These are phyloP conservation scores for Abrus precatorius DNA, from an alignment of 306 rosid genomes.

Conservation along the genomic window DNA sequence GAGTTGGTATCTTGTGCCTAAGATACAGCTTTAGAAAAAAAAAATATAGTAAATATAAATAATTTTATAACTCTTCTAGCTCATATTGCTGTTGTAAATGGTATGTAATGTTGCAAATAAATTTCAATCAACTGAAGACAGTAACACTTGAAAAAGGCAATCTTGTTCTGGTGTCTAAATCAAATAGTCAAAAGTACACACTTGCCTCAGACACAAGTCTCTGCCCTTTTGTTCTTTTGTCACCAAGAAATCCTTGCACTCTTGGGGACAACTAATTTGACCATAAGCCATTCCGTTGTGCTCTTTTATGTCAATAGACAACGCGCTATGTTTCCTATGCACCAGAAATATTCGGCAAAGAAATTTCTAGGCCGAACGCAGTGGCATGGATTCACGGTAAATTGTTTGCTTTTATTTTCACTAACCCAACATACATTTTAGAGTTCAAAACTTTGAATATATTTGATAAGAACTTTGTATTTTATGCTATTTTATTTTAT, in stretches of 20 bases:
- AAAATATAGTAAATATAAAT: neutral
- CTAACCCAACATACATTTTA: neutral
- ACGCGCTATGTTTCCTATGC: slow-evolving; percentile 1
- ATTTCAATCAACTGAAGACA: neutral
- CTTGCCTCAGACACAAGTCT: neutral
- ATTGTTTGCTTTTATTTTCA: neutral
- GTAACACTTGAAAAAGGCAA: neutral
- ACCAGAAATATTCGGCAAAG: neutral
- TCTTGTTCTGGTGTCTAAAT: too few relatives aligned
- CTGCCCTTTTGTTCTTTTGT: neutral
- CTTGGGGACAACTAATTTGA: neutral
- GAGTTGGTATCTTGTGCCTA: neutral
- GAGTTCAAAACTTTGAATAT: neutral
- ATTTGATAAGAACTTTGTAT: too few relatives aligned
- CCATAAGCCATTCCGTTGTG: neutral
- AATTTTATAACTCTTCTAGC: neutral
- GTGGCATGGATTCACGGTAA: neutral
- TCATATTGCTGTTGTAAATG: neutral
- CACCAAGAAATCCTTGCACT: neutral
- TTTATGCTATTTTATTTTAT: too few relatives aligned
- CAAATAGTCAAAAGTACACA: neutral
- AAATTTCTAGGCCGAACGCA: neutral
- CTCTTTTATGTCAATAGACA: neutral
- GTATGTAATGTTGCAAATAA: slow-evolving; percentile 5
- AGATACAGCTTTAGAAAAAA: neutral